A percentile compares a stretch with the other conserved stretches of the same genome.
These are phyloP conservation scores for Triglochin maritima DNA, from an alignment of 106 monocot species.

Conservation along the genomic window DNA sequence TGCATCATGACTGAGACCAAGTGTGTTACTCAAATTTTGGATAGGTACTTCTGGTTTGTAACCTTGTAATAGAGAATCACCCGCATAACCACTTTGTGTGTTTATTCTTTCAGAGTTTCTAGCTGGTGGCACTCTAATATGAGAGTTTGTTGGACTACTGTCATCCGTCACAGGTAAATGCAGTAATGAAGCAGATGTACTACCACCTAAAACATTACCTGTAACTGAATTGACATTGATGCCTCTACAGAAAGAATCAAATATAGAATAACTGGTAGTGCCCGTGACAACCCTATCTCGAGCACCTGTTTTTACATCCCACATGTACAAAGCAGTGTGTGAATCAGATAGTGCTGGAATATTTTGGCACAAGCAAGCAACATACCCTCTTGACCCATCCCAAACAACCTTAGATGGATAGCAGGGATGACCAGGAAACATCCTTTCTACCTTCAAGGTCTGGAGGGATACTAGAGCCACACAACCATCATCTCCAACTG, in stretches of 20 bases:
- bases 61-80: constrained; percentile 6
- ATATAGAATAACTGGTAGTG: constrained; percentile 63
- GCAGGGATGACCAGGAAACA: constrained; percentile 89
- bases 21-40: constrained; percentile 7
- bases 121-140: not conserved
- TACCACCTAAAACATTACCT: constrained; percentile 48
- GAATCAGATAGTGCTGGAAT: constrained; percentile 22
- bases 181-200: constrained; percentile 60
- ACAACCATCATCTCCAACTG: constrained; percentile 76
- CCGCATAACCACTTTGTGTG: constrained; percentile 12
- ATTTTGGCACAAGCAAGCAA: constrained; percentile 77
- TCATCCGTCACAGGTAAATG: constrained; percentile 55
- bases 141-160: constrained; percentile 21
- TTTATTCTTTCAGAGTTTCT: constrained; percentile 12
- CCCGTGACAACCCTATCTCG: constrained; percentile 68
- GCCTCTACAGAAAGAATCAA: constrained; percentile 79
- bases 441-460: constrained; percentile 76
- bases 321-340: constrained; percentile 47
- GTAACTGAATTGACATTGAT: constrained; percentile 35
- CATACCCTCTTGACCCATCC: constrained; percentile 80
- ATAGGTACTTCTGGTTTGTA: constrained; percentile 25
- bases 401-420: constrained; percentile 71
- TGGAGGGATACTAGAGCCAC: constrained; percentile 82
- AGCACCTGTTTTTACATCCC: constrained; percentile 94
- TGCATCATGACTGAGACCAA: constrained; percentile 25